A percentile compares a stretch with the other conserved stretches of the same genome.
Conservation (phyloP, 2,329 filamentous ascomycete genomes). For the Albophoma yamanashiensis region DNA sequence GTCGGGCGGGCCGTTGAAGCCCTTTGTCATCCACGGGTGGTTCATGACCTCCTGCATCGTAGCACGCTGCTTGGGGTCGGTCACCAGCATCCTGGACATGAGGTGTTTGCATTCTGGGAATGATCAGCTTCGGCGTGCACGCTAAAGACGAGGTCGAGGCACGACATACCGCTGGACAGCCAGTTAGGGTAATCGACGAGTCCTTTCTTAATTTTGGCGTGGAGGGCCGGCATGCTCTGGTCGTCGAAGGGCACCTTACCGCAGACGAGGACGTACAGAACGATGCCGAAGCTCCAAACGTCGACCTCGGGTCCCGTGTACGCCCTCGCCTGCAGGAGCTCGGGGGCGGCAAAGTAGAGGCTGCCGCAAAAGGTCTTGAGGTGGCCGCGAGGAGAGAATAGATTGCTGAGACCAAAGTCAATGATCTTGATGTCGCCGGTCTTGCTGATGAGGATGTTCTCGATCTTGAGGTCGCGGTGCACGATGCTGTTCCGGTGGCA, state of each 20-base stretch:
- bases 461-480: conserved; percentile 94
- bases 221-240: conserved; percentile 95
- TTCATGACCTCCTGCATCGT: conserved; percentile 85
- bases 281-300: conserved; percentile 97
- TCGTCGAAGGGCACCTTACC: conserved; percentile 98
- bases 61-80: conserved; percentile 78
- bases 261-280: conserved; percentile 92
- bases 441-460: conserved; percentile 98
- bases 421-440: conserved; percentile 99
- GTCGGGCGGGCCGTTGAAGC: conserved; percentile 75
- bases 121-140: conserved; percentile 21
- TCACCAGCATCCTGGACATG: conserved; percentile 91
- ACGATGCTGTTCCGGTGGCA: conserved; percentile 98
- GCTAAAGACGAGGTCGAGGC: neutral
- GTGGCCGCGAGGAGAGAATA: conserved; percentile 76
- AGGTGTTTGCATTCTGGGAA: conserved; percentile 78
- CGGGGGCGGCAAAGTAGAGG: conserved; percentile 93
- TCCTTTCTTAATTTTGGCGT: conserved; percentile 98
- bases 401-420: conserved; percentile 93
- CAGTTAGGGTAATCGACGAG: conserved; percentile 91
- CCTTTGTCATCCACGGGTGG: conserved; percentile 94
- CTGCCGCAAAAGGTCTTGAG: conserved; percentile 97
- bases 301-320: conserved; percentile 97
- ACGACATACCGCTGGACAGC: conserved; percentile 63
- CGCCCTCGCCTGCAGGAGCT: conserved; percentile 83